phyloP scores from a whole-genome alignment of 2,329 filamentous ascomycete genomes.

The Fusarium hostae region DNA sequence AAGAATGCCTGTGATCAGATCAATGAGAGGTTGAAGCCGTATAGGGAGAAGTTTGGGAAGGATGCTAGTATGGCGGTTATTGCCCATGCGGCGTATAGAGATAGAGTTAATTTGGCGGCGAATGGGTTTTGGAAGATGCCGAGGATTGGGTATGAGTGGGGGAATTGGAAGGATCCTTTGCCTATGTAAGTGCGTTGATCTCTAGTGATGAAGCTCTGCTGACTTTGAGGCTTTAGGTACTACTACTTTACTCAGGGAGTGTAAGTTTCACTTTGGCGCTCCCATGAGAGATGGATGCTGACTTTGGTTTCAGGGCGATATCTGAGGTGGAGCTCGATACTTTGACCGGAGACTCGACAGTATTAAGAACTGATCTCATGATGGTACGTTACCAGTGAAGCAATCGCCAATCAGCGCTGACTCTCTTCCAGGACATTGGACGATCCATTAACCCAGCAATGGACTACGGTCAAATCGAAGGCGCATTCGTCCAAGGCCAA shows the following conservation, averaged over 20 bases:
- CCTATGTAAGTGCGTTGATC: constrained; percentile 50
- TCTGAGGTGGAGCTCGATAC: neutral
- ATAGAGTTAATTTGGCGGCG: constrained; percentile 88
- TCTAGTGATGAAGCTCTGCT: rapidly evolving
- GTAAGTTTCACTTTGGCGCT: rapidly evolving
- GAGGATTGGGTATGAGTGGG: constrained; percentile 91
- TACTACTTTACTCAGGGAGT: constrained; percentile 7
- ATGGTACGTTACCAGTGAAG: neutral
- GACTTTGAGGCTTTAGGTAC: neutral
- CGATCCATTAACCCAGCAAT: neutral
- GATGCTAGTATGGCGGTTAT: neutral
- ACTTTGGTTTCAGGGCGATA: neutral
- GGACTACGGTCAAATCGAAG: constrained; percentile 1
- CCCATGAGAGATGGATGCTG: rapidly evolving
- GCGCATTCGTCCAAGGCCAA: neutral
- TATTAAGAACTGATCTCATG: neutral
- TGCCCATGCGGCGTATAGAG: constrained; percentile 47
- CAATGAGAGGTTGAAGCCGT: neutral
- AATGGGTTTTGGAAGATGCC: constrained; percentile 94
- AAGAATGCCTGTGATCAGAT: neutral
- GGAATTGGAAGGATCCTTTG: constrained; percentile 90
- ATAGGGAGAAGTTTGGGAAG: neutral
- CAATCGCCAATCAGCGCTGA: rapidly evolving
- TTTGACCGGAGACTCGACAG: neutral
- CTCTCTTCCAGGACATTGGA: neutral